phyloP scores from a whole-genome alignment of 225 moss, liverwort and hornwort genomes.

The Rhytidiadelphus loreus region DNA sequence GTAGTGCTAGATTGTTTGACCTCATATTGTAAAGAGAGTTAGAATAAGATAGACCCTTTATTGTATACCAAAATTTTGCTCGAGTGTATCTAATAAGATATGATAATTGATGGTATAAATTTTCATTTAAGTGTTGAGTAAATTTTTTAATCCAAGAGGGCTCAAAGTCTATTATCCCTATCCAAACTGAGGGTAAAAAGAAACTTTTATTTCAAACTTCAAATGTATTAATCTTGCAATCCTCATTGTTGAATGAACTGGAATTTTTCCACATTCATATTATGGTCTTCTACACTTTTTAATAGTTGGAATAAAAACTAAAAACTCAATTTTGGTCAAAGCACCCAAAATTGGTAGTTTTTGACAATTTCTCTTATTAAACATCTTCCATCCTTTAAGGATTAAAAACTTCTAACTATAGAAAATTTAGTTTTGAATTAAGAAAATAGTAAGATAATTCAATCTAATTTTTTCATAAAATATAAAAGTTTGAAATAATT shows the following conservation, averaged over 20 bases:
- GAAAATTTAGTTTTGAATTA: no score
- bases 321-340: background rate
- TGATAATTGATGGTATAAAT: background rate
- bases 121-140: background rate
- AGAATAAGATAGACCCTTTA: background rate
- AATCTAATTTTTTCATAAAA: background rate
- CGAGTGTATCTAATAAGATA: background rate
- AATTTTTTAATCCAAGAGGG: no score
- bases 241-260: background rate
- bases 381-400: no score
- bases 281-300: background rate
- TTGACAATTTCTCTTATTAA: background rate
- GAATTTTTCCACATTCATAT: background rate
- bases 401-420: background rate
- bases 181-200: background rate
- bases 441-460: background rate
- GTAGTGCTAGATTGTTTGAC: background rate
- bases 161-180: accelerated
- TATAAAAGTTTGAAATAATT: background rate
- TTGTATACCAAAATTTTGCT: background rate
- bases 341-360: background rate
- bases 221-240: background rate
- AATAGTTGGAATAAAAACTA: background rate
- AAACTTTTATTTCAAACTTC: background rate
- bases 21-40: background rate